Conservation (phyloP, 208 protist genomes). For the Acanthamoeba royreba region DNA sequence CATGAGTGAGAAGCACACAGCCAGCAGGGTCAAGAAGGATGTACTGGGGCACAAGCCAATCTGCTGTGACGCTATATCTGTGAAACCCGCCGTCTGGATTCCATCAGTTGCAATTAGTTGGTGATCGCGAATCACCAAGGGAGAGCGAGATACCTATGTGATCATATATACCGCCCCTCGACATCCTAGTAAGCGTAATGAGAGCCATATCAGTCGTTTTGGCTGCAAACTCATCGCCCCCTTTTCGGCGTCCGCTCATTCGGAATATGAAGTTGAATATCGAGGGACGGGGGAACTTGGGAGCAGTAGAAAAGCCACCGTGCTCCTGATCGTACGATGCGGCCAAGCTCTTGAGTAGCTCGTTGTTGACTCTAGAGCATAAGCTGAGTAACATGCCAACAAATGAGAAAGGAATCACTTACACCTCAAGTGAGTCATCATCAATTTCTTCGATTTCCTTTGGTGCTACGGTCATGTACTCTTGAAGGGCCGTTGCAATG, state of each 20-base stretch:
- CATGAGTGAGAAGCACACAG: not conserved
- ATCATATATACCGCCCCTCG: constrained; percentile 58
- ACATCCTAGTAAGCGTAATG: constrained; percentile 48
- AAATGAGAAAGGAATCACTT: not conserved
- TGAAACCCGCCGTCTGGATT: constrained; percentile 48
- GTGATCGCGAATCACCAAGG: not conserved
- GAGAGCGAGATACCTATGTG: constrained; percentile 38
- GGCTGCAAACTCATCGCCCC: not conserved
- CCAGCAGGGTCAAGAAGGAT: not conserved
- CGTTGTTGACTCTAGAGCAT: not conserved
- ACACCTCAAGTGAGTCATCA: not conserved
- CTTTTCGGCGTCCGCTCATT: not conserved
- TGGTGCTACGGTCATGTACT: not conserved
- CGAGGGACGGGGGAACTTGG: constrained; percentile 56
- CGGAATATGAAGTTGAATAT: constrained; percentile 54
- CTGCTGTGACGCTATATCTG: constrained; percentile 43
- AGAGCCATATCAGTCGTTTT: not conserved
- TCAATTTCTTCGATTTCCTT: not conserved
- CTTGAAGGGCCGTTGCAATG: not conserved
- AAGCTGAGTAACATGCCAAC: too few species aligned
- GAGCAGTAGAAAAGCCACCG: constrained; percentile 53
- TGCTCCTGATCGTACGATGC: not conserved
- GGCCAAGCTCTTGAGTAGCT: not conserved
- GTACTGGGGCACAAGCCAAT: constrained; percentile 62
- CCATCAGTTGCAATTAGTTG: not conserved